Conservation (phyloP, 2,329 filamentous ascomycete species). For the Pseudogymnoascus sp. region DNA sequence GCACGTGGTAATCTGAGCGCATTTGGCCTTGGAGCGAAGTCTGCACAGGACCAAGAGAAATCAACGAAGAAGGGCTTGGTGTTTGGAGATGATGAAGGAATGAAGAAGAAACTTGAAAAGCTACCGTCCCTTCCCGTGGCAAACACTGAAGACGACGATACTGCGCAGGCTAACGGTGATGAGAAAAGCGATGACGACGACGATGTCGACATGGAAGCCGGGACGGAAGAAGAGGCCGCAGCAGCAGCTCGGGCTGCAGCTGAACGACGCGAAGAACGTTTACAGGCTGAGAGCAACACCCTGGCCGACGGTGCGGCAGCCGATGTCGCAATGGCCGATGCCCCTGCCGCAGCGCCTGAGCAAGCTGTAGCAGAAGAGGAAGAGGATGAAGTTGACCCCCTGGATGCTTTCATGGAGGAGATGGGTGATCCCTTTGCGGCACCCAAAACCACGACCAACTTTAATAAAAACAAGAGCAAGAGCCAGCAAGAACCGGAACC, state of each 20-base stretch:
- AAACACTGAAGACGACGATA: slow-evolving; percentile 47
- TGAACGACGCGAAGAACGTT: slow-evolving; percentile 68
- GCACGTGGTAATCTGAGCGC: slow-evolving; percentile 67
- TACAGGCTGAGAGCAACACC: slow-evolving; percentile 35
- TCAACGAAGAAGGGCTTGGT: slow-evolving; percentile 66
- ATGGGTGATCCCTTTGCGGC: slow-evolving; percentile 42
- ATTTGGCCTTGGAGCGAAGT: slow-evolving; percentile 71
- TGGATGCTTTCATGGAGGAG: slow-evolving; percentile 90
- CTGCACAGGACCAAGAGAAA: slow-evolving; percentile 57
- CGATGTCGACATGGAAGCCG: slow-evolving; percentile 65
- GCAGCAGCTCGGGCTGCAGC: slow-evolving; percentile 79
- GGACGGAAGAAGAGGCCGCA: slow-evolving; percentile 78
- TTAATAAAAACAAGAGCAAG: slow-evolving; percentile 28
- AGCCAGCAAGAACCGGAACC: slow-evolving; percentile 65
- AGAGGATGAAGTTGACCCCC: slow-evolving; percentile 73
- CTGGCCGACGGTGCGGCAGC: slow-evolving; percentile 18
- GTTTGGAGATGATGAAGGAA: slow-evolving; percentile 81
- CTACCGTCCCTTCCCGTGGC: slow-evolving; percentile 69
- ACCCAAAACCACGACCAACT: slow-evolving; percentile 29
- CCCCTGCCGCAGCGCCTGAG: slow-evolving; percentile 19
- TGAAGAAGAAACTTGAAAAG: slow-evolving; percentile 81
- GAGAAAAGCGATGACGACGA: slow-evolving; percentile 57
- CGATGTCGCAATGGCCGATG: slow-evolving; percentile 30
- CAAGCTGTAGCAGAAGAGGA: slow-evolving; percentile 37
- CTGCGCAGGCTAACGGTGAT: slow-evolving; percentile 48